Base-by-base conservation (phyloP, 192 early-diverging fungal genomes). In the Backusella psychrophila region DNA sequence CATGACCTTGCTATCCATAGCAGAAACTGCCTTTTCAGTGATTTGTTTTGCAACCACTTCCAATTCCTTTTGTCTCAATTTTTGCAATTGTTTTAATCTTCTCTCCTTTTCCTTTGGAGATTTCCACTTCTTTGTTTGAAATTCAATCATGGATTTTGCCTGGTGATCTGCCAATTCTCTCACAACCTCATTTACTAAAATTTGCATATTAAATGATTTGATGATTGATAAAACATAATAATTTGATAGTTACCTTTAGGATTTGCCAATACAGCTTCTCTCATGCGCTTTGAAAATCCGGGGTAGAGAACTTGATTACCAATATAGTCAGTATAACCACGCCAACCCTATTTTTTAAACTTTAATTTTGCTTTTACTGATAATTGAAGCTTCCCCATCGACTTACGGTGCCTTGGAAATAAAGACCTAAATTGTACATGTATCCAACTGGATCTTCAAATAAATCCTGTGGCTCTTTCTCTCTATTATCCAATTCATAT, bases 241-340 rank as follows among this genome's bases (percentile, higher is more conserved):
- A 33, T 3, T 33, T 33, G 19, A 1, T 56, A 19, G 35, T 29
- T 85, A 94, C 93, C 85, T 73, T 85, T 81, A 53, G 71, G 65
- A 23, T 89, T 90, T 7, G 81, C 79, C 17, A 91, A 72, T 34
- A 94, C 83, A 7, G 85, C 81, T 33, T 87, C 82, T 75, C 87
- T 90, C 66, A 93, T 90, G n/a, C 88, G 85, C 8, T 78, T 71
- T n/a, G 88, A 82, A 71, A 91, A 94, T 35, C 88, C 90, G 23
- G 90, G 87, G 66, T 93, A 94, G 36, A 91, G 84, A 49, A 93
- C 87, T 9, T 86, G 83, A 15, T 87, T 83, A 29, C 93, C 93
- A 71, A 94, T 90, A 78, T 93, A 93, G 70, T 90, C 85, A 75
- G 88, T 90, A 73, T 94, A 93, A 35, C 91, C 89, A 83, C 91